phyloP scores from a whole-genome alignment of 768 basidiomycete species.

The Leccinum subgranulosum region DNA sequence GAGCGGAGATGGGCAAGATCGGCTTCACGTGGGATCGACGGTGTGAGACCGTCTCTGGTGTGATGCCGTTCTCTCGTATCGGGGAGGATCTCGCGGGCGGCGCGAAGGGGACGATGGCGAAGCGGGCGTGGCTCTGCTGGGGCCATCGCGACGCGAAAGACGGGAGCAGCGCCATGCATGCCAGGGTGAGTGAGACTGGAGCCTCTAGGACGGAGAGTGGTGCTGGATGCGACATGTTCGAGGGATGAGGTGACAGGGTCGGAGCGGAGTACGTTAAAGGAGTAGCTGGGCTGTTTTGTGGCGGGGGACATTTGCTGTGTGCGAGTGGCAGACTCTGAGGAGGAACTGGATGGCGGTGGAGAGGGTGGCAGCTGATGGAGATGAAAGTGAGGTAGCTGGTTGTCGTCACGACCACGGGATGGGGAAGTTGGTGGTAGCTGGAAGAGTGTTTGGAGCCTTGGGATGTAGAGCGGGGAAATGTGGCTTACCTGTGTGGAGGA shows the following conservation, averaged over 20 bases:
- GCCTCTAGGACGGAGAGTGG: conserved; percentile 34
- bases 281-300: conserved; percentile 25
- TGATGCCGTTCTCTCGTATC: conserved; percentile 26
- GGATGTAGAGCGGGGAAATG: conserved; percentile 5
- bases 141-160: conserved; percentile 37
- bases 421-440: conserved; percentile 2
- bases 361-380: conserved; percentile 17
- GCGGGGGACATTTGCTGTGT: conserved; percentile 14
- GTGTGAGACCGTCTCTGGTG: conserved; percentile 19
- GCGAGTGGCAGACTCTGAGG: conserved; percentile 26
- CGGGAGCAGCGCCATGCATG: conserved; percentile 34
- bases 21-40: conserved; percentile 31
- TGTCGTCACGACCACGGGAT: neutral
- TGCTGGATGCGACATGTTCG: conserved; percentile 43
- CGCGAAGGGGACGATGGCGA: conserved; percentile 18
- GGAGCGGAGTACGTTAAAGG: conserved; percentile 45
- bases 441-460: neutral
- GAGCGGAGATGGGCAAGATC: conserved; percentile 30
- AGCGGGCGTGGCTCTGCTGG: conserved; percentile 16
- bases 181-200: conserved; percentile 18
- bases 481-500: conserved; percentile 6
- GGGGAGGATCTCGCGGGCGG: conserved; percentile 24
- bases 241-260: conserved; percentile 41
- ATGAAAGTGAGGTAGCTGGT: neutral
- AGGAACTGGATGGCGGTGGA: conserved; percentile 26